These are phyloP conservation scores for Trypanosoma avium DNA, from an alignment of 208 protist genomes.

Conservation along the genomic window DNA sequence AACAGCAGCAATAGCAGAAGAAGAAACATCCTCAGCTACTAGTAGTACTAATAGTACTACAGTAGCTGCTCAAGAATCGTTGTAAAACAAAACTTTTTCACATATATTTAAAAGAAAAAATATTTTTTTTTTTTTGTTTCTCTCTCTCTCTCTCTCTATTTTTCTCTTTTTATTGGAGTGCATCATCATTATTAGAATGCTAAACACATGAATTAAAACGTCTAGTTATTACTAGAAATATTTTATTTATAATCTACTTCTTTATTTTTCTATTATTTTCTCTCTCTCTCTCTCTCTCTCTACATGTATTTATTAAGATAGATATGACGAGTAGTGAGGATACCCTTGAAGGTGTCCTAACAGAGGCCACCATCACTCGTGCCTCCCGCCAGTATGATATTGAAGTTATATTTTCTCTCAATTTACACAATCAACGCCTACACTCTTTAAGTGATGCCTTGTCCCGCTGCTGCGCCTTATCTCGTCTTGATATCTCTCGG, in stretches of 20 bases:
- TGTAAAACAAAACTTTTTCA: neutral
- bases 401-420: slow-evolving; percentile 37
- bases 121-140: neutral
- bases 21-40: too few relatives aligned
- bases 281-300: neutral
- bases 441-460: slow-evolving; percentile 43
- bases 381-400: slow-evolving; percentile 72
- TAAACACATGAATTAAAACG: too few relatives aligned
- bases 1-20: neutral
- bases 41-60: too few relatives aligned
- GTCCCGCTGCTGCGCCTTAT: slow-evolving; percentile 34
- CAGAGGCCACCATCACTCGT: slow-evolving; percentile 39
- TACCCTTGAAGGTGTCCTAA: slow-evolving; percentile 21
- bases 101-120: neutral
- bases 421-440: slow-evolving; percentile 27
- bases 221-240: too few relatives aligned
- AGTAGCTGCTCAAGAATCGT: too few relatives aligned
- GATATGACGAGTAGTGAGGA: neutral
- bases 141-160: neutral
- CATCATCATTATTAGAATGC: too few relatives aligned
- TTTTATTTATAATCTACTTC: neutral
- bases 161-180: neutral
- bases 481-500: slow-evolving; percentile 56
- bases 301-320: neutral
- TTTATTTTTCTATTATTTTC: neutral